Evolutionary conservation across 106 monocot species (phyloP).

Genomic region (Dendrobium huoshanense): DNA sequence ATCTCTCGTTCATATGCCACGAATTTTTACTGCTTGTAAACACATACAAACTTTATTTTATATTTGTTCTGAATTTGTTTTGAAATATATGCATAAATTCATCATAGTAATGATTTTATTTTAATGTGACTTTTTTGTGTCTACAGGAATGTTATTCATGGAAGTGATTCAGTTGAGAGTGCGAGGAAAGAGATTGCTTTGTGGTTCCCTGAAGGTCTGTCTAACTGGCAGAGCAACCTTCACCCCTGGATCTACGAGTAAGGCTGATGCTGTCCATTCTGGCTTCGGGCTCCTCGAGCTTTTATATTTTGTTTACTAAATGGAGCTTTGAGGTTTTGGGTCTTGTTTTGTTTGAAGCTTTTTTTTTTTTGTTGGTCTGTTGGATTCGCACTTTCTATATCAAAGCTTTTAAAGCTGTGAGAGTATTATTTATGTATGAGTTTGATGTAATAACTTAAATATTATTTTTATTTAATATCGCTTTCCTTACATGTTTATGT

Average conservation of each 20-base stretch:
- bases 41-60: too few species aligned
- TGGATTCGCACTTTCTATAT: neutral
- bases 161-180: conserved; percentile 79
- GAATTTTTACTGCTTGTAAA: too few species aligned
- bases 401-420: neutral
- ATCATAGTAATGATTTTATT: neutral
- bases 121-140: neutral
- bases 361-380: neutral
- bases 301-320: neutral
- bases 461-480: too few species aligned
- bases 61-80: too few species aligned
- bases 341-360: neutral
- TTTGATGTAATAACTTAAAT: too few species aligned
- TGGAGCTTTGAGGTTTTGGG: neutral
- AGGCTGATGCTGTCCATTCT: neutral
- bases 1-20: too few species aligned
- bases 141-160: conserved; percentile 83
- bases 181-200: conserved; percentile 86
- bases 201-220: conserved; percentile 84
- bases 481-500: too few species aligned
- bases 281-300: neutral
- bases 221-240: conserved; percentile 61
- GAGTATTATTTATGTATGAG: neutral
- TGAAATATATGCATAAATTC: too few species aligned
- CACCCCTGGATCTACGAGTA: conserved; percentile 91